Percentiles rank a stretch among this genome's conserved stretches.
Evolutionary conservation across 2,329 filamentous ascomycete species (phyloP).

Genomic region (Teratosphaeria zuluensis): DNA sequence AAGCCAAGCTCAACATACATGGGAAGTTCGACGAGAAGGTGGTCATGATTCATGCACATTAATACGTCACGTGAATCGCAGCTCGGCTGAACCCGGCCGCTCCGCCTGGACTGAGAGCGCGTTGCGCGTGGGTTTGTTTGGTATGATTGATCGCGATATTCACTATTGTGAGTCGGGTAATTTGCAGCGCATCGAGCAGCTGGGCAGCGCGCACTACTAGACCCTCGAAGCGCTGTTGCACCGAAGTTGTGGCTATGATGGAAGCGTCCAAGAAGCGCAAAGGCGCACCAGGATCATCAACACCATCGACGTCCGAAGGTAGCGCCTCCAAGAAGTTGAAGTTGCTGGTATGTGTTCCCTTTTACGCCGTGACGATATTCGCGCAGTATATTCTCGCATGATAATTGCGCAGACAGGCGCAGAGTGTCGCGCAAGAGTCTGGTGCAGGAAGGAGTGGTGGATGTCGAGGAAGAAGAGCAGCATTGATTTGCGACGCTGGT

Average conservation of each 20-base stretch:
- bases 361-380: neutral
- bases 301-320: slow-evolving; percentile 37
- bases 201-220: neutral
- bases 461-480: slow-evolving; percentile 2
- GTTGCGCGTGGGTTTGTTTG: neutral
- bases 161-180: neutral
- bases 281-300: slow-evolving; percentile 37
- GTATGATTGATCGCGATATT: neutral
- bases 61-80: neutral
- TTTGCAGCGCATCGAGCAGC: neutral
- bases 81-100: neutral
- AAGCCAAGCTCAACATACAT: no score
- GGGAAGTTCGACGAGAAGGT: no score
- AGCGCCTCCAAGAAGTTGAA: slow-evolving; percentile 51
- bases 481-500: slow-evolving; percentile 12
- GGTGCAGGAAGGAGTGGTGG: slow-evolving; percentile 5
- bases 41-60: neutral
- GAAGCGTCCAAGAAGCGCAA: slow-evolving; percentile 48
- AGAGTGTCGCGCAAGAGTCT: neutral
- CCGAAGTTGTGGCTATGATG: slow-evolving; percentile 25
- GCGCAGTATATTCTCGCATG: neutral
- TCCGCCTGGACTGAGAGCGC: neutral
- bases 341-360: slow-evolving; percentile 43
- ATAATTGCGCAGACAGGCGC: neutral
- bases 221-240: neutral